These are phyloP conservation scores for Ophiostoma perfectum DNA, from an alignment of 2,329 filamentous ascomycete species.

Conservation along the genomic window DNA sequence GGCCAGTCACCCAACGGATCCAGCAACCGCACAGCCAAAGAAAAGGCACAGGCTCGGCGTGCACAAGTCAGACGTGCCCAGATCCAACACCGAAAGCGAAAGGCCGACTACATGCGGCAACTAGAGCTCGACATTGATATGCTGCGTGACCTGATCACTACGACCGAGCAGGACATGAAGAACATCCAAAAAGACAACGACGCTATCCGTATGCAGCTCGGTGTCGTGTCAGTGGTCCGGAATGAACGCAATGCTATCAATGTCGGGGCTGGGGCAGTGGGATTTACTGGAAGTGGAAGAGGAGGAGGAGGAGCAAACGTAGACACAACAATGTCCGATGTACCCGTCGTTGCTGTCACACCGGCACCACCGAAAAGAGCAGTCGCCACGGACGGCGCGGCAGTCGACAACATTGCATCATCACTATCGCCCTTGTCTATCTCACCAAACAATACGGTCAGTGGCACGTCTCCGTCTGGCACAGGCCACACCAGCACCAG, in stretches of 20 bases:
- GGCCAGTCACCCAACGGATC: not conserved
- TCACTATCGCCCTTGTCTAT: constrained; percentile 16
- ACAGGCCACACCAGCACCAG: not conserved
- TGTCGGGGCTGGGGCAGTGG: constrained; percentile 18
- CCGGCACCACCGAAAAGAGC: not conserved
- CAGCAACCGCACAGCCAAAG: constrained; percentile 26
- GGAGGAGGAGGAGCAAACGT: not conserved
- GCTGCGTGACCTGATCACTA: constrained; percentile 44
- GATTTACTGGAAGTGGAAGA: constrained; percentile 17
- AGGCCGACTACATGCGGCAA: constrained; percentile 50
- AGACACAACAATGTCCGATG: constrained; percentile 7
- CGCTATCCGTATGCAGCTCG: constrained; percentile 37
- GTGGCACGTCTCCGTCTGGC: not conserved
- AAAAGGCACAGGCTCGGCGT: constrained; percentile 44
- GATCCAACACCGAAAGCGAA: constrained; percentile 51
- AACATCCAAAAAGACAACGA: constrained; percentile 42
- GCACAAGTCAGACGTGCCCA: constrained; percentile 51
- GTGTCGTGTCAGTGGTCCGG: constrained; percentile 16
- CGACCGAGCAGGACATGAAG: constrained; percentile 37
- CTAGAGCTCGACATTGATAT: constrained; percentile 48
- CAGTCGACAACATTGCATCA: not conserved
- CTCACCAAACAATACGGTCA: constrained; percentile 3
- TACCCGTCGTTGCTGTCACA: not conserved
- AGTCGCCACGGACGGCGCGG: not conserved
- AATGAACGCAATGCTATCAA: constrained; percentile 5